Percentiles rank a stretch among this genome's conserved stretches.
phyloP scores from a whole-genome alignment of 805 yeast genomes.

The Candida manassasensis region DNA sequence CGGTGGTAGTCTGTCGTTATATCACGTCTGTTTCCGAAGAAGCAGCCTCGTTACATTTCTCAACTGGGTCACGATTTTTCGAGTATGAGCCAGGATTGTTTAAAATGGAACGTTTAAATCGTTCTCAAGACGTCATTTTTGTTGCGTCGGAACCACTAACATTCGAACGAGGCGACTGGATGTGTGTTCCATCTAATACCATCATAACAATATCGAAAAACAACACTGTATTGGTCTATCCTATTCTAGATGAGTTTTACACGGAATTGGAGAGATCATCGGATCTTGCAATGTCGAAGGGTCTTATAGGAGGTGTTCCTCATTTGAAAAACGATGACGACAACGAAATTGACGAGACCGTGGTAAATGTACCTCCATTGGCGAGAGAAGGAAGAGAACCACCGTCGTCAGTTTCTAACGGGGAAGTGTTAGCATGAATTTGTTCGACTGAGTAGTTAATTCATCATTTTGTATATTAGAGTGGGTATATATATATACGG shows the following conservation, averaged over 20 bases:
- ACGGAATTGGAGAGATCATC: slow-evolving; percentile 71
- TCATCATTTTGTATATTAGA: no score
- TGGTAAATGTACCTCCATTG: slow-evolving; percentile 30
- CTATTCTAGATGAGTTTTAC: slow-evolving; percentile 85
- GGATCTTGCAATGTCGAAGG: slow-evolving; percentile 82
- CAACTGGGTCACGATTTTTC: slow-evolving; percentile 86
- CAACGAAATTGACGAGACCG: slow-evolving; percentile 20
- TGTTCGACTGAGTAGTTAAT: no score
- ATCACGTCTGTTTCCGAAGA: slow-evolving; percentile 87
- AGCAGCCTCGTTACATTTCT: slow-evolving; percentile 93
- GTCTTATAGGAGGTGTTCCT: slow-evolving; percentile 90
- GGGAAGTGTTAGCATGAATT: slow-evolving; percentile 8
- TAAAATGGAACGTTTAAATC: slow-evolving; percentile 87
- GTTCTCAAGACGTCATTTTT: slow-evolving; percentile 93
- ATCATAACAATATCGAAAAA: slow-evolving; percentile 66
- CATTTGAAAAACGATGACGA: slow-evolving; percentile 36
- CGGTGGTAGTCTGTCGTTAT: slow-evolving; percentile 83
- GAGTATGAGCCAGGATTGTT: slow-evolving; percentile 91
- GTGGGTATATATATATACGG: no score
- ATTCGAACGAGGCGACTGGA: slow-evolving; percentile 96
- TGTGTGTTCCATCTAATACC: slow-evolving; percentile 92
- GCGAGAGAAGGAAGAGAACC: slow-evolving; percentile 32
- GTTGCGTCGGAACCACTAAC: slow-evolving; percentile 96
- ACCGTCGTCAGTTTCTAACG: slow-evolving; percentile 5
- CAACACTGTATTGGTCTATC: slow-evolving; percentile 87